Evolutionary conservation across 148 eudicot species (phyloP), one percentile per base, ranked within the genome.

Genomic region (Vaccinium macrocarpon): DNA sequence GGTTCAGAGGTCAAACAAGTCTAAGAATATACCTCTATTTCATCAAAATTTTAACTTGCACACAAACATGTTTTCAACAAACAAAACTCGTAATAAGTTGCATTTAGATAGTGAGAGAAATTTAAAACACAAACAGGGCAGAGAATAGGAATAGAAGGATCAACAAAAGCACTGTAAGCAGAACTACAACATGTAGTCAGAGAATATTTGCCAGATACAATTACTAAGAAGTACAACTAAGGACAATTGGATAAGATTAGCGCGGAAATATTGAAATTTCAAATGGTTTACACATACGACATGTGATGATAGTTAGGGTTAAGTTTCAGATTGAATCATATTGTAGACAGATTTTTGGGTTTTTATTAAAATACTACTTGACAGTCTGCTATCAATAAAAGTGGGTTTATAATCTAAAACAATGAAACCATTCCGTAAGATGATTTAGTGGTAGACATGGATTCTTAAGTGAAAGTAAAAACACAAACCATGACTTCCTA

Each of bases 41-140:
- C 78, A 75, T 14, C 27, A 74, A 25, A 75, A 75, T 42, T 27
- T n/a, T 46, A 75, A 75, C 78, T 14, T 14, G 53, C 78, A 75
- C 25, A 19, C 8, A 48, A 50, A 50, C 35, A 0, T 51, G 79
- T 6, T 76, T 7, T 48, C 57, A 49, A 49, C 56, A 19, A 21
- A 50, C 27, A 25, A 35, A 50, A 76, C 35, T 50, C 53, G 15
- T 14, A 50, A 5, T n/a, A 25, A 12, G 25, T 49, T 23, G 56
- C 32, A 49, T 75, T 15, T 8, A 0, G 78, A 19, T 76, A 50
- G 57, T 46, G 14, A 49, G 79, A 73, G 52, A 46, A 46, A 75
- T 46, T 74, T 75, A 27, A 8, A 38, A 42, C 3, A 1, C n/a
- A 46, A 75, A 12, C 18, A 46, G 25, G 12, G 10, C 1, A 21